These are phyloP conservation scores for Pseudocercospora crystallina DNA, from an alignment of 2,329 filamentous ascomycete species.

Conservation along the genomic window DNA sequence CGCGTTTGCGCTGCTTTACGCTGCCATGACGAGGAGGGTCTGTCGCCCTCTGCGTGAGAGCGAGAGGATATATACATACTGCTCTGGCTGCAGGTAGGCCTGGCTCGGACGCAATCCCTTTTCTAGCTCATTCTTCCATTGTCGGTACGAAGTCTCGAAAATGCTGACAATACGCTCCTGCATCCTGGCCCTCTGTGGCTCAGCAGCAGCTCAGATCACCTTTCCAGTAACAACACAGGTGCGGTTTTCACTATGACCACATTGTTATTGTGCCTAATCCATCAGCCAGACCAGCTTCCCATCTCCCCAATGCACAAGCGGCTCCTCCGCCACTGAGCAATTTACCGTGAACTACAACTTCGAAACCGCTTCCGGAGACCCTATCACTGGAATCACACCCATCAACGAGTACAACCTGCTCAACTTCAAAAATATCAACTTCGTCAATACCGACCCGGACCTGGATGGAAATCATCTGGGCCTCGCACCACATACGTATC, in stretches of 20 bases:
- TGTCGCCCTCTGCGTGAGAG: too few relatives aligned
- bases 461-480: conserved; percentile 22
- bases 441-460: conserved; percentile 20
- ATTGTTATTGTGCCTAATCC: neutral
- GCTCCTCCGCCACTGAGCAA: conserved; percentile 4
- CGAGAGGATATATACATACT: too few relatives aligned
- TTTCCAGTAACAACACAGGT: conserved; percentile 17
- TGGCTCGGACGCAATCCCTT: too few relatives aligned
- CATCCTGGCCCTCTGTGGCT: neutral
- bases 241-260: neutral
- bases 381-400: conserved; percentile 11
- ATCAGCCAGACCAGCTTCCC: conserved; percentile 12
- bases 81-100: too few relatives aligned
- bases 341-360: conserved; percentile 21
- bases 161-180: too few relatives aligned
- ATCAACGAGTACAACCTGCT: conserved; percentile 23
- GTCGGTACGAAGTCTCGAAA: too few relatives aligned
- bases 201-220: conserved; percentile 6
- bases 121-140: too few relatives aligned
- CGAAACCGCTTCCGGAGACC: conserved; percentile 17
- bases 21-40: too few relatives aligned
- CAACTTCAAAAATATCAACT: conserved; percentile 18
- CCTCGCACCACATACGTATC: conserved; percentile 20
- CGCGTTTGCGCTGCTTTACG: too few relatives aligned
- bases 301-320: conserved; percentile 11